Evolutionary conservation across 164 flowering plant species (phyloP), one percentile per base, ranked within the genome.

Genomic region (Umbilicus rupestris): DNA sequence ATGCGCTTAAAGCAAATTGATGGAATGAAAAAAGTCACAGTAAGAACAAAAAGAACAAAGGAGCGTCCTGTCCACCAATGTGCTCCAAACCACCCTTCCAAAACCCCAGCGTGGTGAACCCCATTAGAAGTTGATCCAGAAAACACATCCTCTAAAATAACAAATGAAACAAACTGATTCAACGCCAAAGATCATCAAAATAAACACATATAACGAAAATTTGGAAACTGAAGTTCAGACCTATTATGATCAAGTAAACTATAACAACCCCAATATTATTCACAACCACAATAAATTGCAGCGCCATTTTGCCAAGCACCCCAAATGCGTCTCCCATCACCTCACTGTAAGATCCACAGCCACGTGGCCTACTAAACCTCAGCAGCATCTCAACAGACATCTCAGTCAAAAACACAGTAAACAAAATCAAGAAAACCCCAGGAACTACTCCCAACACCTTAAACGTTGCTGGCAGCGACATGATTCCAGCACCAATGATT

Each of bases 81-180:
- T 35, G 44, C 83, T 39, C 98, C 97, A 77, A 92, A 92, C 96
- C 93, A 92, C 37, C 85, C 90, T 78, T 90, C 96, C 62, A 92
- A 76, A 7, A 92, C 79, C 67, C 98, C 98, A 31, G 92, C 71
- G 69, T 90, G 96, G 73, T 92, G 96, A 69, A 76, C 64, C 60
- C 91, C 94, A 75, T 74, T 77, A 42, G 96, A 72, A 63, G 88
- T 81, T 63, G 95, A 83, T 64, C 98, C 96, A 24, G 70, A 67
- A 19, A 67, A 42, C 37, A 67, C 70, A 67, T 67, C 70, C 70
- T 67, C 70, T 67, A 26, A 19, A 29, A 11, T 39, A 14, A 41
- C 20, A 57, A 33, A 37, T 35, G 31, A 42, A 39, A 41, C 45
- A 41, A 64, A 39, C n/a, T 11, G 24, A 63, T 35, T 63, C 59